Evolutionary conservation across 768 basidiomycete genomes (phyloP), one percentile per base, ranked within the genome.

Genomic region (Porpolomopsis calyptriformis): DNA sequence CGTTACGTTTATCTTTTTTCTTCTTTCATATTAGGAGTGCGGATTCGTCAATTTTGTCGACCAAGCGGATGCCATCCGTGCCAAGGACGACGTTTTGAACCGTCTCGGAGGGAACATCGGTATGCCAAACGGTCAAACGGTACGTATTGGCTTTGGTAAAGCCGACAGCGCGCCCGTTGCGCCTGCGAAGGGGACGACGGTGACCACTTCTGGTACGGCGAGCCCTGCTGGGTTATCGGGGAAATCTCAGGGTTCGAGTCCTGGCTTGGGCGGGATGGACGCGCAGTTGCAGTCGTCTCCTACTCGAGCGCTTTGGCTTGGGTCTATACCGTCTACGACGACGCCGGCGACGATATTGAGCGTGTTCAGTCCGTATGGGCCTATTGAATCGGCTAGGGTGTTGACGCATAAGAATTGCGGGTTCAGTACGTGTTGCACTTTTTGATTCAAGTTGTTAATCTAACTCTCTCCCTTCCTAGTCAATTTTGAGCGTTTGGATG

Each of bases 31-130:
- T 48, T 49, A 97, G 93, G 92, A 96, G 62, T 99, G 96, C 60
- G 96, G 94, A 7, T 99, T 99, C 60, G 94, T 99, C 60, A 99
- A 99, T 61, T 99, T 96, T 60, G 89, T 96, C 37, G 92, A 96
- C 52, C 85, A 88, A 60, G 74, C 80, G 1, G 94, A 98, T 62
- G 94, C 94, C n/a, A 82, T 98, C 52, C 82, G 90, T 48, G 96
- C 96, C 10, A 94, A 96, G 60, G 96, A 99, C 22, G 96, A 99
- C 64, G 93, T 99, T 33, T 73, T 96, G 45, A 97, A 94, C 62
- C 81, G 94, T 19, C 76, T 97, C 20, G 91, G 91, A 39, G 93
- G 94, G 5, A 86, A 89, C 53, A 91, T 96, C 49, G 85, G 87
- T 43, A 85, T 93, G 78, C 85, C 88, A 3, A 94, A 93, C 53